Conservation (phyloP, 257 asterid species). For the Fraxinus americana region DNA sequence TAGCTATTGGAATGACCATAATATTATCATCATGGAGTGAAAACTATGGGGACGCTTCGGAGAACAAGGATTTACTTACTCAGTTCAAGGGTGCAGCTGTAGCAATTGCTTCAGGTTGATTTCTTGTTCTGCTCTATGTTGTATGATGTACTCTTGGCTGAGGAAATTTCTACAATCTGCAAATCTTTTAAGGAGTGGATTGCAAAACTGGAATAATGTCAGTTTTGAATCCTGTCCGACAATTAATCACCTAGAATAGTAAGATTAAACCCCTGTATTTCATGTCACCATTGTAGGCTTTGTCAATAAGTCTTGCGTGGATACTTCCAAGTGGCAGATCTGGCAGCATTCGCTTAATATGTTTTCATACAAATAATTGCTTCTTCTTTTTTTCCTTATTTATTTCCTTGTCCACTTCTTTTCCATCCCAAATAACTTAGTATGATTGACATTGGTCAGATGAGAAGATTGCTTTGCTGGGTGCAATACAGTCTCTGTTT, state of each 20-base stretch:
- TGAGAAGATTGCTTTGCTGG: constrained; percentile 59
- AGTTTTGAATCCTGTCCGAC: neutral
- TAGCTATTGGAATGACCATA: constrained; percentile 58
- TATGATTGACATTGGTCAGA: constrained; percentile 31
- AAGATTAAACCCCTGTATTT: neutral
- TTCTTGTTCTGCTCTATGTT: neutral
- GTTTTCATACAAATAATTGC: neutral
- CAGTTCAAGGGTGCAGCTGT: constrained; percentile 58
- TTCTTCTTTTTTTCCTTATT: too few species aligned
- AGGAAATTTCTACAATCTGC: neutral
- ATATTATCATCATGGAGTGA: constrained; percentile 56
- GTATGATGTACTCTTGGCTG: neutral
- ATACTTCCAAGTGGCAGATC: neutral
- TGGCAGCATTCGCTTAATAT: neutral
- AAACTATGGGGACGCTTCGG: constrained; percentile 57
- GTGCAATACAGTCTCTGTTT: constrained; percentile 61
- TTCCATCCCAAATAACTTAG: constrained; percentile 4
- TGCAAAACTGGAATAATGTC: neutral
- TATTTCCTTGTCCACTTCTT: neutral
- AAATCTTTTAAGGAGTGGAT: neutral
- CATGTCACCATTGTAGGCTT: neutral
- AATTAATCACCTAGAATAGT: neutral
- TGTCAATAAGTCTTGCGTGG: neutral
- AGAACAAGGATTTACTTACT: constrained; percentile 50
- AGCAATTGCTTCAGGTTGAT: constrained; percentile 56